These are phyloP conservation scores for Nematocida sp. DNA, from an alignment of 371 early-diverging fungal species.

Conservation along the genomic window DNA sequence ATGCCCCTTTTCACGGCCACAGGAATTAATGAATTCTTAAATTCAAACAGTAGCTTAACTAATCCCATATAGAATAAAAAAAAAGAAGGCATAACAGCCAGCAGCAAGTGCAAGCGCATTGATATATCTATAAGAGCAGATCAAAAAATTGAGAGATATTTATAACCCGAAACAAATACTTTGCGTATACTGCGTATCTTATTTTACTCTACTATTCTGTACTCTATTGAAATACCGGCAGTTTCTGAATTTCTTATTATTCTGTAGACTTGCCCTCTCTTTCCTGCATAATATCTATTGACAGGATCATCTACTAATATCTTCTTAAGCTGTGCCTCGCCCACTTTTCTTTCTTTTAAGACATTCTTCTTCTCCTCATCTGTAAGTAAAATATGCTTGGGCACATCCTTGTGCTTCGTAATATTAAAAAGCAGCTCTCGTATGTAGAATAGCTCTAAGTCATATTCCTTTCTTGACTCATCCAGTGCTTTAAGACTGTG, in stretches of 20 bases:
- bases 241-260: conserved; percentile 91
- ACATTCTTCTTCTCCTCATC: conserved; percentile 84
- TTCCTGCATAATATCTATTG: conserved; percentile 90
- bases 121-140: too few species aligned
- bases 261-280: conserved; percentile 89
- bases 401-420: conserved; percentile 90
- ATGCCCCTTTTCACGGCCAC: conserved; percentile 72
- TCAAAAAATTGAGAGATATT: too few species aligned
- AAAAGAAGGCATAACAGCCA: not conserved
- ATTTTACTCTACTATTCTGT: conserved; percentile 73
- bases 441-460: conserved; percentile 86
- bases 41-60: conserved; percentile 27
- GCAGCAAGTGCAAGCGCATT: too few species aligned
- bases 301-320: conserved; percentile 86
- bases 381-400: conserved; percentile 83
- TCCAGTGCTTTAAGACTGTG: conserved; percentile 56
- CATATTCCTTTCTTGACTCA: conserved; percentile 73
- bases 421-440: conserved; percentile 92
- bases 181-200: not conserved
- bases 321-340: conserved; percentile 88
- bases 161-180: too few species aligned
- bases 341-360: conserved; percentile 80
- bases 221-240: conserved; percentile 88
- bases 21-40: conserved; percentile 26
- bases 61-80: conserved; percentile 42